Evolutionary conservation across 2,329 filamentous ascomycete species (phyloP).

Genomic region (Monosporascus sp.): DNA sequence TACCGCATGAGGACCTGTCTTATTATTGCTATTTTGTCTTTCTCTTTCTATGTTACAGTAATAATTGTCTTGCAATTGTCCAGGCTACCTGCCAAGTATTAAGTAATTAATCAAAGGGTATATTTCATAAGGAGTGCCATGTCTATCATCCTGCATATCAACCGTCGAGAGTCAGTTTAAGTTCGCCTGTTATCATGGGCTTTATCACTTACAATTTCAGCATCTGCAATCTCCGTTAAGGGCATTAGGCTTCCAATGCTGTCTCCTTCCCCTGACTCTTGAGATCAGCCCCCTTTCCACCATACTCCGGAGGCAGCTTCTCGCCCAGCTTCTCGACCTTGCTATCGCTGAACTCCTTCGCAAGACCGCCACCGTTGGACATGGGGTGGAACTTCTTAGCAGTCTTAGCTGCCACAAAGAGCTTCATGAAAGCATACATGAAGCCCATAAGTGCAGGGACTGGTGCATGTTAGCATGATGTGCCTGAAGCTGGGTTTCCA

Average conservation of each 20-base stretch:
- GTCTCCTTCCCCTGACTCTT: constrained; percentile 22
- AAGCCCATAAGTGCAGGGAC: constrained; percentile 89
- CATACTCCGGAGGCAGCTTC: constrained; percentile 70
- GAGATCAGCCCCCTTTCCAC: constrained; percentile 58
- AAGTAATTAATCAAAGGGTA: too few species aligned
- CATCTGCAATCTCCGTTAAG: too few species aligned
- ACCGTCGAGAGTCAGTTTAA: too few species aligned
- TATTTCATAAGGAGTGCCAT: too few species aligned
- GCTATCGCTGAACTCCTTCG: constrained; percentile 46
- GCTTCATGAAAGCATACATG: constrained; percentile 69
- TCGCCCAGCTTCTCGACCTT: constrained; percentile 53
- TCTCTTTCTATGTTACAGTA: too few species aligned
- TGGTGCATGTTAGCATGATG: neutral
- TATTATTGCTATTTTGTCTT: too few species aligned
- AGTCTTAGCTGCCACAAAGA: constrained; percentile 68
- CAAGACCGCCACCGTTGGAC: constrained; percentile 65
- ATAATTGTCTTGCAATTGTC: too few species aligned
- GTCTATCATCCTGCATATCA: too few species aligned
- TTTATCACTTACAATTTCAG: neutral
- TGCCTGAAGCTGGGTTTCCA: neutral
- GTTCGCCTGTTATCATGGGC: too few species aligned
- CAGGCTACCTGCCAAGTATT: too few species aligned
- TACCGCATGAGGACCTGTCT: too few species aligned
- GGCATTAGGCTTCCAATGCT: constrained; percentile 5
- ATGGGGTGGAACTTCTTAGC: constrained; percentile 77